phyloP scores from a whole-genome alignment of 1,139 yeast genomes.

The Kodamaea derodonti region DNA sequence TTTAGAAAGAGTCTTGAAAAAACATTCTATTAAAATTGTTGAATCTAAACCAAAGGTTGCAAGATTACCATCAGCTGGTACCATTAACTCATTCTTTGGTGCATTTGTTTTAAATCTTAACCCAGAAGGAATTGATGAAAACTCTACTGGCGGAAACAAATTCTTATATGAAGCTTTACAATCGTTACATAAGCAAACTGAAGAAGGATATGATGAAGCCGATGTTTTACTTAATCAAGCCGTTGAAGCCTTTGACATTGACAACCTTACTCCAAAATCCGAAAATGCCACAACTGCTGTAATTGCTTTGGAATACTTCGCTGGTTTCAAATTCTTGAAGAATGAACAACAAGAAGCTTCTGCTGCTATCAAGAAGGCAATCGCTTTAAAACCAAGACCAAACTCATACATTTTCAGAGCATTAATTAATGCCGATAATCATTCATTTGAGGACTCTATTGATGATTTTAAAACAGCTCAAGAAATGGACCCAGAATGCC shows the following conservation, averaged over 20 bases:
- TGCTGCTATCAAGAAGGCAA: conserved; percentile 57
- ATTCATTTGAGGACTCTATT: conserved; percentile 60
- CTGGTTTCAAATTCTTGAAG: conserved; percentile 80
- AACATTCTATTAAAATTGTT: conserved; percentile 67
- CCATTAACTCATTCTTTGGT: conserved; percentile 81
- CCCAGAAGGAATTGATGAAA: conserved; percentile 50
- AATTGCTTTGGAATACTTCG: conserved; percentile 78
- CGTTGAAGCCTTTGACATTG: conserved; percentile 47
- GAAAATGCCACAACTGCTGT: conserved; percentile 50
- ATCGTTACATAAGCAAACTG: conserved; percentile 58
- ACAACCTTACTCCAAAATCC: conserved; percentile 30
- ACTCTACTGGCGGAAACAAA: conserved; percentile 53
- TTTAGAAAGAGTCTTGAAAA: conserved; percentile 82
- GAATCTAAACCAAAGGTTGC: conserved; percentile 50
- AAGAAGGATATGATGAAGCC: conserved; percentile 73
- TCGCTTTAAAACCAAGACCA: conserved; percentile 69
- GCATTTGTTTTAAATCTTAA: conserved; percentile 51
- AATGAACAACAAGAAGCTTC: conserved; percentile 62
- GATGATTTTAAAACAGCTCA: conserved; percentile 73
- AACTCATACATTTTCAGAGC: conserved; percentile 85
- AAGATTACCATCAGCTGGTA: conserved; percentile 79
- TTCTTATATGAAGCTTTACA: conserved; percentile 66
- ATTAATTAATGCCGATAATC: conserved; percentile 75
- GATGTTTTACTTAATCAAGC: conserved; percentile 69
- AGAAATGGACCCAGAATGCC: conserved; percentile 61